phyloP scores from a whole-genome alignment of 257 asterid genomes.

The Avicennia marina region DNA sequence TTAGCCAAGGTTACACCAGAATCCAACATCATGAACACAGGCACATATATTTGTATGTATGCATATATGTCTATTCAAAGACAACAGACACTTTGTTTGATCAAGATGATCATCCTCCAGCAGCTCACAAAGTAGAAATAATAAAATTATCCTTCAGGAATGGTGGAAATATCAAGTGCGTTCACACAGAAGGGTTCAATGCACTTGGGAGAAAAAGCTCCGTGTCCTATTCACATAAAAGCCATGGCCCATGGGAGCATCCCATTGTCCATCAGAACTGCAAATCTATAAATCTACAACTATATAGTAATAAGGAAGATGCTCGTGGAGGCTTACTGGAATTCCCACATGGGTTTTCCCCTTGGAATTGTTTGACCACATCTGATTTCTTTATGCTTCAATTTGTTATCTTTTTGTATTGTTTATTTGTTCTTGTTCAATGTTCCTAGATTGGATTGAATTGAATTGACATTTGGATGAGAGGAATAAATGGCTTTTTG shows the following conservation, averaged over 20 bases:
- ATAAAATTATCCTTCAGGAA: conserved; percentile 15
- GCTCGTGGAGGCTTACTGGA: conserved; percentile 37
- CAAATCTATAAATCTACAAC: not conserved
- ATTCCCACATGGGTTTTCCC: conserved; percentile 54
- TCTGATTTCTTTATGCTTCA: conserved; percentile 6
- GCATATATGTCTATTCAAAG: not conserved
- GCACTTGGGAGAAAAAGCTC: conserved; percentile 40
- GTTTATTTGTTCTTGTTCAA: conserved; percentile 11
- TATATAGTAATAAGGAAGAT: conserved; percentile 1
- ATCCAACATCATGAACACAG: too few relatives aligned
- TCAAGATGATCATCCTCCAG: too few relatives aligned
- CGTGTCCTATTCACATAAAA: conserved; percentile 36
- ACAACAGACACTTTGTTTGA: too few relatives aligned
- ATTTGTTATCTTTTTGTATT: too few relatives aligned
- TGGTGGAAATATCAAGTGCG: conserved; percentile 20
- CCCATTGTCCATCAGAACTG: conserved; percentile 2
- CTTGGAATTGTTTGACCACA: conserved; percentile 35
- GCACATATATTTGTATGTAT: too few relatives aligned
- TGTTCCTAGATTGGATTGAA: conserved; percentile 32
- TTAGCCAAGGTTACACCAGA: too few relatives aligned
- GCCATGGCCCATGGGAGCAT: conserved; percentile 23
- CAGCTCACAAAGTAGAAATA: not conserved
- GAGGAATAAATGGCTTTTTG: conserved; percentile 50
- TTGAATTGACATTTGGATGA: conserved; percentile 41
- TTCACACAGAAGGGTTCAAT: conserved; percentile 30